Conservation (phyloP, 306 rosid species). For the Pyrus betulifolia region DNA sequence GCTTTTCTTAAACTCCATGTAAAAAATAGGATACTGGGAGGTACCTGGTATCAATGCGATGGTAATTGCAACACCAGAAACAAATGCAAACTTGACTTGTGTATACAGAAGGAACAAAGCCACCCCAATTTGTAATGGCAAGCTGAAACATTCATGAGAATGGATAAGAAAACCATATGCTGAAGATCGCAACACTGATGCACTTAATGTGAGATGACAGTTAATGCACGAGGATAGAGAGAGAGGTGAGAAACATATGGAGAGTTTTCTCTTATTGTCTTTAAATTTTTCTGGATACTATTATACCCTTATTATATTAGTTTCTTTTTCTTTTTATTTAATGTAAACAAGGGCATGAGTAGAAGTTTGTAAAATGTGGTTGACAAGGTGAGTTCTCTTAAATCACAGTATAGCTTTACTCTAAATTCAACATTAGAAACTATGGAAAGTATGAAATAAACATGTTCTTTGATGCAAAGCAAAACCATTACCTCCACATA, state of each 20-base stretch:
- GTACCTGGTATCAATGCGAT: slow-evolving; percentile 86
- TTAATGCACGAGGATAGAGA: too few species aligned
- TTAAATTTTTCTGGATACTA: too few species aligned
- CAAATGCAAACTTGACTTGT: slow-evolving; percentile 91
- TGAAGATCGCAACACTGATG: not conserved
- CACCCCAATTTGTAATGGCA: slow-evolving; percentile 93
- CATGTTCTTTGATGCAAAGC: not conserved
- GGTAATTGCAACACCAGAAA: slow-evolving; percentile 84
- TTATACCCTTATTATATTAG: too few species aligned
- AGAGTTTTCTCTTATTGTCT: too few species aligned
- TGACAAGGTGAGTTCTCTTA: not conserved
- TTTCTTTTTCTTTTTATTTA: too few species aligned
- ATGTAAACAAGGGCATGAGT: not conserved
- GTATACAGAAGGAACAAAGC: slow-evolving; percentile 81
- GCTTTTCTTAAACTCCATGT: not conserved
- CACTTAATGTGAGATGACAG: not conserved
- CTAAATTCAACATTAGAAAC: not conserved
- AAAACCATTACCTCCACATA: slow-evolving; percentile 64
- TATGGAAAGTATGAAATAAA: not conserved
- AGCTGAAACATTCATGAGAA: slow-evolving; percentile 49
- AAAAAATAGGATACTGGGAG: not conserved
- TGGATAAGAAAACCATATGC: slow-evolving; percentile 2
- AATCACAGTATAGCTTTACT: not conserved
- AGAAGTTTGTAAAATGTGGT: not conserved
- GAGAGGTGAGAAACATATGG: not conserved